phyloP scores from a whole-genome alignment of 305 asterid species.

The Fraxinus sp. region DNA sequence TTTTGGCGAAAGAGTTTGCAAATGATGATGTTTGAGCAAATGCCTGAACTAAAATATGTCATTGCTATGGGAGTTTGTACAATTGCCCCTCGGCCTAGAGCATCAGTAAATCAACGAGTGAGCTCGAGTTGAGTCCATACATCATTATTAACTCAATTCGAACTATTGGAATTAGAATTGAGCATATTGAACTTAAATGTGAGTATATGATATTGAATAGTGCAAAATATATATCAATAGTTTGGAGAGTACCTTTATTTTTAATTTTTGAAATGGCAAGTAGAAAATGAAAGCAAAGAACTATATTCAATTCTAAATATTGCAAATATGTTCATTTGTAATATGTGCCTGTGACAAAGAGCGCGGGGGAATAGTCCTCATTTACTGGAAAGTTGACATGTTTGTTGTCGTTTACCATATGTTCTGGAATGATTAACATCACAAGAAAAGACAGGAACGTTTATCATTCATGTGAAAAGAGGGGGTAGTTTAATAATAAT shows the following conservation, averaged over 20 bases:
- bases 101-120: background rate
- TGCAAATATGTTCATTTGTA: background rate
- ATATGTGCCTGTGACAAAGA: conserved; percentile 14
- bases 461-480: conserved; percentile 51
- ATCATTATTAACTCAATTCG: background rate
- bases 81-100: background rate
- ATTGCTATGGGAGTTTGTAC: too few relatives aligned
- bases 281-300: background rate
- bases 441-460: conserved; percentile 21
- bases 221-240: background rate
- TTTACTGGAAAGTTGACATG: conserved; percentile 25
- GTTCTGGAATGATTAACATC: background rate
- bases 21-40: too few relatives aligned
- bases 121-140: background rate
- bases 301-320: background rate
- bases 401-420: conserved; percentile 30
- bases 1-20: too few relatives aligned
- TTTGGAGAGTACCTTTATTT: background rate
- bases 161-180: background rate
- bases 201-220: background rate
- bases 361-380: conserved; percentile 12
- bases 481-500: conserved; percentile 40
- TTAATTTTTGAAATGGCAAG: background rate
- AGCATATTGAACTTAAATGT: background rate
- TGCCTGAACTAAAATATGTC: too few relatives aligned